A percentile compares a stretch with the other conserved stretches of the same genome.
Evolutionary conservation across 371 early-diverging fungal genomes (phyloP).

Genomic region (Apophysomyces variabilis): DNA sequence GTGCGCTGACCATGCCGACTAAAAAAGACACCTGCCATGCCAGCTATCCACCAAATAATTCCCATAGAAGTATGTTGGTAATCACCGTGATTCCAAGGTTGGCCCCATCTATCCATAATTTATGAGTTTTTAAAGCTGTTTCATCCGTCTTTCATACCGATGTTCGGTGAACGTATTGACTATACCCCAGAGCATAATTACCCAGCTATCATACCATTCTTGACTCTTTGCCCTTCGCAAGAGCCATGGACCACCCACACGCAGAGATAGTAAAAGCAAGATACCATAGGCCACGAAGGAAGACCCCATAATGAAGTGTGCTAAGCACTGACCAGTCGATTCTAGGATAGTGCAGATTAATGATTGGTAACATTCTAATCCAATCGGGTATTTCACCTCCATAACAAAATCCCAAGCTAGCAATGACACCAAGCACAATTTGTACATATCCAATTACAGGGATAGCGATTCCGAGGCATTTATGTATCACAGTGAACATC

Average conservation of each 20-base stretch:
- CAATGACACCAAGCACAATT: conserved; percentile 68
- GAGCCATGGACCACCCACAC: conserved; percentile 67
- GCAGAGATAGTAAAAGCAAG: conserved; percentile 54
- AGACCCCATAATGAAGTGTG: conserved; percentile 76
- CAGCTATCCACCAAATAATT: conserved; percentile 73
- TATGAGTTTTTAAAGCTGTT: not conserved
- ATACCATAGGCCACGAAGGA: conserved; percentile 73
- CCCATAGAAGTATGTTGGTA: conserved; percentile 74
- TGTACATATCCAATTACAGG: conserved; percentile 67
- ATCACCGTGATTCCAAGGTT: conserved; percentile 68
- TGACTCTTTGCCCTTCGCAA: conserved; percentile 61
- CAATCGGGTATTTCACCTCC: conserved; percentile 33
- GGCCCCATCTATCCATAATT: conserved; percentile 47
- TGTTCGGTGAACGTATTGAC: conserved; percentile 76
- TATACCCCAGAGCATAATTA: conserved; percentile 70
- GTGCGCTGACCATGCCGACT: conserved; percentile 60
- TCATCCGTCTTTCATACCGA: conserved; percentile 42
- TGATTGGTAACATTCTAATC: too few relatives aligned
- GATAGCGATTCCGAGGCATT: conserved; percentile 52
- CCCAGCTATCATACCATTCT: conserved; percentile 73
- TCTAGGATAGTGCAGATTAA: conserved; percentile 29
- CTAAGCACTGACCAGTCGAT: conserved; percentile 65
- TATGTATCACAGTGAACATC: conserved; percentile 51
- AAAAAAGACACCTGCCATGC: conserved; percentile 59
- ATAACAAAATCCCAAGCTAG: conserved; percentile 67